phyloP scores from a whole-genome alignment of 2,329 filamentous ascomycete species.

The Fusarium globosum region DNA sequence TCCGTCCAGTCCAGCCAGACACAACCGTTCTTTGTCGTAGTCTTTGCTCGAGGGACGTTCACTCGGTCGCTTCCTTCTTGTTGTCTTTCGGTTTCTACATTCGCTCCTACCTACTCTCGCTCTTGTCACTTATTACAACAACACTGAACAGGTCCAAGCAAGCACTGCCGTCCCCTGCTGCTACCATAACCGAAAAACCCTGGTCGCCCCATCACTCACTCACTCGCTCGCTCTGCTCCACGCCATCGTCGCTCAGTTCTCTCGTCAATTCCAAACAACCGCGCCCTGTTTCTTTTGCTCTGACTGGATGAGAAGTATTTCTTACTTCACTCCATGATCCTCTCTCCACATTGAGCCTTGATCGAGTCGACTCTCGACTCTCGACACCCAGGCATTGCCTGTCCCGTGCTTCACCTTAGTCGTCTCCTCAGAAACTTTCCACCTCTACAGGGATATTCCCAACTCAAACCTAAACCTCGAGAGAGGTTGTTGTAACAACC shows the following conservation, averaged over 20 bases:
- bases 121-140: constrained; percentile 19
- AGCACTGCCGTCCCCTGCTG: constrained; percentile 28
- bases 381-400: constrained; percentile 28
- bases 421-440: constrained; percentile 45
- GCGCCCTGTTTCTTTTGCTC: constrained; percentile 28
- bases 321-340: constrained; percentile 36
- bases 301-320: constrained; percentile 29
- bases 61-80: constrained; percentile 24
- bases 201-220: constrained; percentile 35
- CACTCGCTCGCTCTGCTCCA: constrained; percentile 35
- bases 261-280: constrained; percentile 43
- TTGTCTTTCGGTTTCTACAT: constrained; percentile 12
- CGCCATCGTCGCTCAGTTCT: constrained; percentile 30
- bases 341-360: constrained; percentile 34
- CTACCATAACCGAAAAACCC: constrained; percentile 35
- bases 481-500: constrained; percentile 39
- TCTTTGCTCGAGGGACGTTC: constrained; percentile 23
- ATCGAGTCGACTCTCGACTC: constrained; percentile 19
- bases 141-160: constrained; percentile 8
- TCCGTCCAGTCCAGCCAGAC: constrained; percentile 10
- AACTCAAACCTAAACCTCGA: constrained; percentile 39
- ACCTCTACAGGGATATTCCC: constrained; percentile 44
- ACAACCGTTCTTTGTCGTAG: constrained; percentile 31
- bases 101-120: constrained; percentile 30
- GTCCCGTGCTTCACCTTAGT: constrained; percentile 32